Evolutionary conservation across 1,284 basidiomycete species (phyloP), one percentile per base, ranked within the genome.

Genomic region (Erythrobasidium hasegawianum): DNA sequence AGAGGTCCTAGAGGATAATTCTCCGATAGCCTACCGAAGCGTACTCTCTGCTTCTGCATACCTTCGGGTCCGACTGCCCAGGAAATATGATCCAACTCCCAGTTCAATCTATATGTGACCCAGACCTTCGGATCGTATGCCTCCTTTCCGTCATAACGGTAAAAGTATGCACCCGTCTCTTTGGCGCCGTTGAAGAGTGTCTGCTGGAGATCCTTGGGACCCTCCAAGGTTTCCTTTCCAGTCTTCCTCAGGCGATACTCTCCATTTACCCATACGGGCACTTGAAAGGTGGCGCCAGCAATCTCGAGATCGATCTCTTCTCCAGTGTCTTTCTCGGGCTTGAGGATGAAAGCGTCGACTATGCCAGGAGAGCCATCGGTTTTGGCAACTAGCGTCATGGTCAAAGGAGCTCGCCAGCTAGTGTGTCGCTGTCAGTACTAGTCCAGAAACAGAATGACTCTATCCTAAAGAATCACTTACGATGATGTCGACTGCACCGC

Each of bases 221-320:
- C 43, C 16, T 47, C 43, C 16, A 47, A 24, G 24, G 29, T 33
- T 0, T 40, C 27, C n/a, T 39, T 26, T n/a, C 55, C 54, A 16
- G 14, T 27, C 54, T 64, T 64, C 18, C 26, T 49, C 11, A 64
- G 39, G 16, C 61, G 20, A 10, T 39, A 20, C 16, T 47, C 43
- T 1, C 61, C 61, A 18, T 43, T 26, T 8, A 16, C 50, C 61
- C 61, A 64, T 13, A 64, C 22, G 2, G 61, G 61, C 16, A 64
- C 22, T 18, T 57, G 61, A 54, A 57, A 64, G 1, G 61, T 57
- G 20, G 47, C 18, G 4, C 45, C 55, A 16, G 29, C 53, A 7
- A 64, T 33, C 20, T 64, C 61, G 9, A 57, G 54, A 22, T 64
- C 61, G 20, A 64, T 56, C 45, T 64, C 61, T 22, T 64, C 61